These are phyloP conservation scores for bread wheat (Triticum aestivum) DNA, from an alignment of 176 grass and related monocot species.

Conservation along the genomic window IWGSC_CS_RefSeq_v2.1 NC_057806.1:397232885-397233384, in stretches of 20 bases:
- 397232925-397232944: background rate
- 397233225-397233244: no score
- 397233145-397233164: background rate
- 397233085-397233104: background rate
- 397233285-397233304: background rate
- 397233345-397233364: background rate
- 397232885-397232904: conserved; percentile 2
- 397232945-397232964: background rate
- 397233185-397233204: background rate
- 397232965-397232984: background rate
- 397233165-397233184: background rate
- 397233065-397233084: background rate
- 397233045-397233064: background rate
- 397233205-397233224: no score
- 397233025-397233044: background rate
- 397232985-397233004: background rate
- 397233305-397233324: background rate
- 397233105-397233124: background rate
- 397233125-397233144: background rate
- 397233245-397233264: background rate
- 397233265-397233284: background rate
- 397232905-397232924: background rate
- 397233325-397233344: background rate
- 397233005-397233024: background rate
- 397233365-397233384: background rate